Percentiles rank a stretch among this genome's conserved stretches.
Conservation (phyloP, 768 basidiomycete species). For the Crassisporium funariophilum region DNA sequence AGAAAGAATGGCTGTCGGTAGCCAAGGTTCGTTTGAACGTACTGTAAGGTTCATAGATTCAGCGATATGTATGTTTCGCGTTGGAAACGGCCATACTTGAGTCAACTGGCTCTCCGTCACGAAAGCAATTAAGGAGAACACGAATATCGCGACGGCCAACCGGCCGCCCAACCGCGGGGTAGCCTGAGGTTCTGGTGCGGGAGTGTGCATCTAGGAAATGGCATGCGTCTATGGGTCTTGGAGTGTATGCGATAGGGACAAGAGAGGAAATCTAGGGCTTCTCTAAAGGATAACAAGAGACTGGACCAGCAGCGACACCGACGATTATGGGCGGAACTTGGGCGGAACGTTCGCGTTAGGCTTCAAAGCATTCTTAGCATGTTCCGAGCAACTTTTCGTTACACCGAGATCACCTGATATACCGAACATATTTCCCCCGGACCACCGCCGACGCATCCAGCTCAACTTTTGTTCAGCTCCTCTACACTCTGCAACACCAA, state of each 20-base stretch:
- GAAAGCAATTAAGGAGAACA: slow-evolving; percentile 65
- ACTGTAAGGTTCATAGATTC: too few species aligned
- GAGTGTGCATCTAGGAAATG: slow-evolving; percentile 22
- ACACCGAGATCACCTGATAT: too few species aligned
- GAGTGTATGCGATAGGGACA: background rate
- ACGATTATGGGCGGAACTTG: too few species aligned
- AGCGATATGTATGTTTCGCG: too few species aligned
- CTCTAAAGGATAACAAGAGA: background rate
- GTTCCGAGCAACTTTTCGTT: too few species aligned
- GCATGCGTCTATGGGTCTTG: slow-evolving; percentile 10
- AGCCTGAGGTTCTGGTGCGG: slow-evolving; percentile 17
- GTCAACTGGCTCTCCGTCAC: slow-evolving; percentile 76
- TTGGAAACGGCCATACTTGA: too few species aligned
- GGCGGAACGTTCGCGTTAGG: background rate
- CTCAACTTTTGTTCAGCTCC: slow-evolving; percentile 6
- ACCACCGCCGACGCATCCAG: too few species aligned
- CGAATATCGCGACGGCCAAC: slow-evolving; percentile 56
- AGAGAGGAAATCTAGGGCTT: too few species aligned
- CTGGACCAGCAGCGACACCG: background rate
- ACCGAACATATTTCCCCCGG: too few species aligned
- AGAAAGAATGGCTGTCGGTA: slow-evolving; percentile 90
- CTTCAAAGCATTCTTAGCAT: too few species aligned
- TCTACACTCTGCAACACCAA: slow-evolving; percentile 22
- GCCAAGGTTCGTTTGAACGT: slow-evolving; percentile 73
- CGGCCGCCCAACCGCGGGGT: slow-evolving; percentile 47